Evolutionary conservation across 2,329 filamentous ascomycete species (phyloP).

Genomic region (Fusarium euwallaceae): DNA sequence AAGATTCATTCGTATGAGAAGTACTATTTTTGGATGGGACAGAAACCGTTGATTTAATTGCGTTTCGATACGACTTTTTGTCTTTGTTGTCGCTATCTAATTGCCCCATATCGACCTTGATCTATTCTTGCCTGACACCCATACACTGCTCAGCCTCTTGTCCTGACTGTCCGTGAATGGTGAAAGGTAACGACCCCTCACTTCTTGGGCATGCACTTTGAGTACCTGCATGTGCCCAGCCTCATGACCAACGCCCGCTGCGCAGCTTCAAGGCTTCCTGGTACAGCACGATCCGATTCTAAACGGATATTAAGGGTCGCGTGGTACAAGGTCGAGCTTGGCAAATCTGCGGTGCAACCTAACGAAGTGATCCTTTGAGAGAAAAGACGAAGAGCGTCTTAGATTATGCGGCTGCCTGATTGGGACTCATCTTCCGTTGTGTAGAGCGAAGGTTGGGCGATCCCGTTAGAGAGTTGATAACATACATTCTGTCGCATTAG

Average conservation of each 20-base stretch:
- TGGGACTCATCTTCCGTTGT: not conserved
- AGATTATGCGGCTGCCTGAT: not conserved
- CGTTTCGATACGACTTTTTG: not conserved
- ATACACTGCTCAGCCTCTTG: not conserved
- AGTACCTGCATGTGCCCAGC: not conserved
- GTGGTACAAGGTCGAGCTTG: not conserved
- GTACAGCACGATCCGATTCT: not conserved
- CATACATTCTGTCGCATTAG: not conserved
- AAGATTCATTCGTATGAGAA: constrained; percentile 41
- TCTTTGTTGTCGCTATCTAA: not conserved
- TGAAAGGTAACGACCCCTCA: not conserved
- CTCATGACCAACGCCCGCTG: not conserved
- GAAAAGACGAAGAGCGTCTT: not conserved
- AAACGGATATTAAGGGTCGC: not conserved
- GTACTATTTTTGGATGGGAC: constrained; percentile 46
- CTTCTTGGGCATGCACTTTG: not conserved
- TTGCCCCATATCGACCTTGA: not conserved
- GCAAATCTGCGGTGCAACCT: not conserved
- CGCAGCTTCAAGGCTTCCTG: not conserved
- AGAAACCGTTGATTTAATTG: constrained; percentile 17
- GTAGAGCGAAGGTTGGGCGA: not conserved
- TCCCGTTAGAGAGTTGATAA: not conserved
- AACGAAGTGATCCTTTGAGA: not conserved
- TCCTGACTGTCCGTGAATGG: not conserved
- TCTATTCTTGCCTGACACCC: not conserved